Percentiles rank a stretch among this genome's conserved stretches.
Evolutionary conservation across 2,329 filamentous ascomycete genomes (phyloP).

Genomic region (Claviceps quebecensis): DNA sequence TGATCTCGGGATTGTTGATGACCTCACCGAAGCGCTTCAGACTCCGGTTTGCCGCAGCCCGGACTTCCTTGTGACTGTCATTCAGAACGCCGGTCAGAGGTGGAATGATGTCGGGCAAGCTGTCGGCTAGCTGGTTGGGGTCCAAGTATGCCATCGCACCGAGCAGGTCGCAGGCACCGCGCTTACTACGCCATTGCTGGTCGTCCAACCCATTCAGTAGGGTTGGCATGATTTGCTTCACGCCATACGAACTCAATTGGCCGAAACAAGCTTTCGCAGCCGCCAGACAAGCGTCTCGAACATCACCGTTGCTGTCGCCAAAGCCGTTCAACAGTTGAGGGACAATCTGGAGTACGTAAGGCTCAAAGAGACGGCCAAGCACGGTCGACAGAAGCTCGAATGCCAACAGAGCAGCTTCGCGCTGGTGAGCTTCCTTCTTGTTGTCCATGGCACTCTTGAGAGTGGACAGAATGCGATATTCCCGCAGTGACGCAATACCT

Average conservation of each 20-base stretch:
- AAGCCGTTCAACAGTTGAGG: conserved; percentile 82
- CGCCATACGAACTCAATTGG: conserved; percentile 85
- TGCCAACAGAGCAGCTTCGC: conserved; percentile 77
- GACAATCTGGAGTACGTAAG: conserved; percentile 90
- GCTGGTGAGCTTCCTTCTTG: conserved; percentile 80
- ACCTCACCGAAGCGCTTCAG: conserved; percentile 97
- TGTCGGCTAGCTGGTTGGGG: conserved; percentile 82
- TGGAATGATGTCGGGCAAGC: conserved; percentile 91
- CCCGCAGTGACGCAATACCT: conserved; percentile 66
- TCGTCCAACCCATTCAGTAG: conserved; percentile 87
- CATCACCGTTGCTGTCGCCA: conserved; percentile 75
- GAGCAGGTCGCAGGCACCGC: conserved; percentile 89
- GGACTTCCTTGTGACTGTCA: conserved; percentile 96
- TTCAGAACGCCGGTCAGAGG: conserved; percentile 88
- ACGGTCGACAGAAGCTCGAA: conserved; percentile 83
- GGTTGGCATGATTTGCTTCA: conserved; percentile 85
- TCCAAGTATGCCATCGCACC: conserved; percentile 98
- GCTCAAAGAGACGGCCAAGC: conserved; percentile 81
- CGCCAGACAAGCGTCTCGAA: conserved; percentile 83
- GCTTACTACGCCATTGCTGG: conserved; percentile 95
- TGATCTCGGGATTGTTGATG: conserved; percentile 95
- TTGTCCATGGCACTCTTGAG: conserved; percentile 79
- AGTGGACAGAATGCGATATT: conserved; percentile 73
- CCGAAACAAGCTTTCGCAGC: conserved; percentile 91
- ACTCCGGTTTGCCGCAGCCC: conserved; percentile 81